phyloP scores from a whole-genome alignment of 2,329 filamentous ascomycete genomes.

The Cytospora piceicola region DNA sequence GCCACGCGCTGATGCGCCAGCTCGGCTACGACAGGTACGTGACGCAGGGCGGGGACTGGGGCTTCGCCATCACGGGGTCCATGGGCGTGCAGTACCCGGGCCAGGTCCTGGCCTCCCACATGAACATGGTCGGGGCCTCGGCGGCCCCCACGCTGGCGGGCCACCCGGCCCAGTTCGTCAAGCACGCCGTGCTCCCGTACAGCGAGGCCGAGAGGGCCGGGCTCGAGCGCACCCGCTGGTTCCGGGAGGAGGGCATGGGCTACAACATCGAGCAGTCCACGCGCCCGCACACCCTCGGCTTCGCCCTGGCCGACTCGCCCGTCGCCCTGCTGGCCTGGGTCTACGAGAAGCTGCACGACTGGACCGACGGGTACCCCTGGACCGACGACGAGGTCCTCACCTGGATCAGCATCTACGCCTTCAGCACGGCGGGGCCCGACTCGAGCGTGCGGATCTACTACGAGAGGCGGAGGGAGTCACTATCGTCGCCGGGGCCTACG shows the following conservation, averaged over 20 bases:
- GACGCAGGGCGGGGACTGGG: slow-evolving; percentile 73
- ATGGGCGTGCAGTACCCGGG: slow-evolving; percentile 64
- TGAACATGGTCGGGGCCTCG: slow-evolving; percentile 59
- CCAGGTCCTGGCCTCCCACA: slow-evolving; percentile 61
- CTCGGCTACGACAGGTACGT: slow-evolving; percentile 46
- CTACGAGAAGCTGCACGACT: slow-evolving; percentile 78
- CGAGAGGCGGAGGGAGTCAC: slow-evolving; percentile 55
- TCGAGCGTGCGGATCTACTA: slow-evolving; percentile 75
- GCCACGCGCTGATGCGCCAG: slow-evolving; percentile 45
- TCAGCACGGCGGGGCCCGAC: slow-evolving; percentile 69
- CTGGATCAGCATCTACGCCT: slow-evolving; percentile 76
- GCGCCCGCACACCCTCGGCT: slow-evolving; percentile 73
- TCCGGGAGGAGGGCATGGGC: slow-evolving; percentile 57
- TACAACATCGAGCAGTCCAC: slow-evolving; percentile 67
- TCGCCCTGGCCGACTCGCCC: slow-evolving; percentile 70
- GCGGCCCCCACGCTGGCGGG: slow-evolving; percentile 52
- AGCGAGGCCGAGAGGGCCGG: slow-evolving; percentile 55
- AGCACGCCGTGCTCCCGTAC: slow-evolving; percentile 60
- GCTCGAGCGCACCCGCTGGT: slow-evolving; percentile 59
- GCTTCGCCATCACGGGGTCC: slow-evolving; percentile 65
- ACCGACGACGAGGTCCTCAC: slow-evolving; percentile 76
- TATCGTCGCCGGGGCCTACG: background rate
- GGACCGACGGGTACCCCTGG: slow-evolving; percentile 75
- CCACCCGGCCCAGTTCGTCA: slow-evolving; percentile 61
- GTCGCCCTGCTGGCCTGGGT: slow-evolving; percentile 76